Evolutionary conservation across 2,329 filamentous ascomycete species (phyloP).

Genomic region (Fusarium nodosum): DNA sequence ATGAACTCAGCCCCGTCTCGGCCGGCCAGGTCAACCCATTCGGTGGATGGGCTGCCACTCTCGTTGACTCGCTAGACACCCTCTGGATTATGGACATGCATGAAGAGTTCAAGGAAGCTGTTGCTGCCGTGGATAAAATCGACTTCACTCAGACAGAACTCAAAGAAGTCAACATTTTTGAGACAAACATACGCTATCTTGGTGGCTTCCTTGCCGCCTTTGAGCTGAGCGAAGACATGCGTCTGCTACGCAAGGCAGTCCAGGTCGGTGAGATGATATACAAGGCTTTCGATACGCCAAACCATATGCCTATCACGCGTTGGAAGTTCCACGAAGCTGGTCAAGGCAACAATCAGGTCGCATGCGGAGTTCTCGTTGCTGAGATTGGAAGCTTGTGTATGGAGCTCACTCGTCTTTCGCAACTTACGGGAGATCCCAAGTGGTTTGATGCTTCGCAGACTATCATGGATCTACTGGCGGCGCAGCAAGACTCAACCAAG

Average conservation of each 20-base stretch:
- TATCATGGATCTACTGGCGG: conserved; percentile 76
- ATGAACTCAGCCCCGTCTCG: conserved; percentile 72
- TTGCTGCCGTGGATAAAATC: conserved; percentile 68
- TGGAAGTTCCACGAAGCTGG: conserved; percentile 59
- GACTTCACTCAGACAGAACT: conserved; percentile 69
- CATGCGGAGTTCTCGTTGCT: conserved; percentile 59
- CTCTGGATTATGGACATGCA: conserved; percentile 79
- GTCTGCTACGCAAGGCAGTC: conserved; percentile 71
- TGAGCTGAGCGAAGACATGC: conserved; percentile 70
- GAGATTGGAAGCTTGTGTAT: conserved; percentile 75
- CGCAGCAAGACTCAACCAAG: conserved; percentile 73
- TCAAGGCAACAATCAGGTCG: conserved; percentile 50
- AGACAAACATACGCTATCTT: conserved; percentile 79
- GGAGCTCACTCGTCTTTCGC: conserved; percentile 79
- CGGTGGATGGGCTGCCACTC: conserved; percentile 75
- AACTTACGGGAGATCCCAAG: conserved; percentile 78
- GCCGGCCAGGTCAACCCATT: conserved; percentile 68
- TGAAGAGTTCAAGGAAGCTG: conserved; percentile 74
- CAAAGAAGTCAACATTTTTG: conserved; percentile 73
- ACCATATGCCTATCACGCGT: conserved; percentile 71
- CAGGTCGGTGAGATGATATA: conserved; percentile 76
- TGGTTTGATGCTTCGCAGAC: conserved; percentile 80
- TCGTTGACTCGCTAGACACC: conserved; percentile 78
- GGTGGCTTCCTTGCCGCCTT: conserved; percentile 78
- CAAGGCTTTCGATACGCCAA: conserved; percentile 76